These are phyloP conservation scores for Phylloporus rhodoxanthus DNA, from an alignment of 768 basidiomycete genomes.

Conservation along the genomic window DNA sequence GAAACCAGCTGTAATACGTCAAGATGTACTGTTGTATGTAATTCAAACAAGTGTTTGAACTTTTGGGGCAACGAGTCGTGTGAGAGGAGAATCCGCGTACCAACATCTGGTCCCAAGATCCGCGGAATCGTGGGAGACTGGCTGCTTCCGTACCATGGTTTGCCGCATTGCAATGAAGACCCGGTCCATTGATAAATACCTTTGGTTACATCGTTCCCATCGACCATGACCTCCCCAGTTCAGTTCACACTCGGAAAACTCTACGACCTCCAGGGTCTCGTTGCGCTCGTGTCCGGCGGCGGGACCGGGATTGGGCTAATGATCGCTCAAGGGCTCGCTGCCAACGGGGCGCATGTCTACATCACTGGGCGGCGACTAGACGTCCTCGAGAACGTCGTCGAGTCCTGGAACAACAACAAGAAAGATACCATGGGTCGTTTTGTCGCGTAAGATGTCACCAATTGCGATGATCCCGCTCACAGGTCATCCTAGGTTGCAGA, in stretches of 20 bases:
- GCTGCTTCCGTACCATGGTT: not conserved
- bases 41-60: not conserved
- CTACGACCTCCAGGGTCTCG: constrained; percentile 51
- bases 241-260: constrained; percentile 27
- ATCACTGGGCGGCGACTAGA: constrained; percentile 66
- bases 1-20: too few species aligned
- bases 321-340: constrained; percentile 68
- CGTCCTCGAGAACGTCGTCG: constrained; percentile 54
- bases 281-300: constrained; percentile 46
- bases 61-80: too few species aligned
- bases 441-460: constrained; percentile 46
- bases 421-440: constrained; percentile 41
- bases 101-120: too few species aligned
- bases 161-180: not conserved
- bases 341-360: constrained; percentile 76
- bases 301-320: constrained; percentile 55
- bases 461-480: constrained; percentile 1
- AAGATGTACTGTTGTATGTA: not conserved
- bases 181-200: not conserved
- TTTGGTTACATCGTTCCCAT: not conserved
- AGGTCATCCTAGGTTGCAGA: constrained; percentile 41
- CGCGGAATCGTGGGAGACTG: not conserved
- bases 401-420: constrained; percentile 40
- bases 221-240: constrained; percentile 20
- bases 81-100: too few species aligned